These are phyloP conservation scores for Thermoascus crustaceus DNA, from an alignment of 2,329 filamentous ascomycete genomes.

Conservation along the genomic window DNA sequence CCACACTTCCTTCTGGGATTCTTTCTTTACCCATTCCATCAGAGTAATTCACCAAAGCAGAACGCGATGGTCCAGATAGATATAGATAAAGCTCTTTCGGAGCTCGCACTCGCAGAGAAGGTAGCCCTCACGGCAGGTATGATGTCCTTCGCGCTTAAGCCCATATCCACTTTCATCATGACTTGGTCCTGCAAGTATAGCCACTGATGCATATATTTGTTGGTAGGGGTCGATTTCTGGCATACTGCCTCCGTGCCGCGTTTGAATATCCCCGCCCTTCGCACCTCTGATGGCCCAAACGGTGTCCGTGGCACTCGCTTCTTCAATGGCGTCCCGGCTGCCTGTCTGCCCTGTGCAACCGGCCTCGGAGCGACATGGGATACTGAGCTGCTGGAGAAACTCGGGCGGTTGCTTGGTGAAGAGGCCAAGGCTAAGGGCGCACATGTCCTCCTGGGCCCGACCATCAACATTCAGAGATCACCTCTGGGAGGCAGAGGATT, in stretches of 20 bases:
- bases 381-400: slow-evolving; percentile 56
- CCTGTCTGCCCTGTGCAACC: slow-evolving; percentile 70
- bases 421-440: slow-evolving; percentile 67
- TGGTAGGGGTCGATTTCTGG: slow-evolving; percentile 53
- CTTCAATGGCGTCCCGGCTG: slow-evolving; percentile 61
- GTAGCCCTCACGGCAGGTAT: slow-evolving; percentile 35
- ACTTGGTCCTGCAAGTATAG: too few species aligned
- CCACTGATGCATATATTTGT: neutral
- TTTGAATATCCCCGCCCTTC: slow-evolving; percentile 56
- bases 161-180: slow-evolving; percentile 1
- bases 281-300: slow-evolving; percentile 63
- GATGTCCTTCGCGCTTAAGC: slow-evolving; percentile 3
- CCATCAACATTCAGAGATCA: slow-evolving; percentile 73
- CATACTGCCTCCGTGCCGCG: slow-evolving; percentile 56
- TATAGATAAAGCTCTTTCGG: slow-evolving; percentile 43
- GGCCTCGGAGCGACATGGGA: slow-evolving; percentile 77
- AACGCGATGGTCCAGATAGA: slow-evolving; percentile 26
- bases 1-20: neutral
- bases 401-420: slow-evolving; percentile 62
- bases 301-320: slow-evolving; percentile 61
- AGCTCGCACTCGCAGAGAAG: slow-evolving; percentile 52
- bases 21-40: neutral
- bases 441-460: slow-evolving; percentile 66
- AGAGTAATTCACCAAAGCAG: neutral
- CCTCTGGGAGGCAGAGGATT: slow-evolving; percentile 80